Percentiles rank a stretch among this genome's conserved stretches.
Conservation (phyloP, 176 grass and related monocot species). For the sorghum (Sorghum bicolor) region DNA sequence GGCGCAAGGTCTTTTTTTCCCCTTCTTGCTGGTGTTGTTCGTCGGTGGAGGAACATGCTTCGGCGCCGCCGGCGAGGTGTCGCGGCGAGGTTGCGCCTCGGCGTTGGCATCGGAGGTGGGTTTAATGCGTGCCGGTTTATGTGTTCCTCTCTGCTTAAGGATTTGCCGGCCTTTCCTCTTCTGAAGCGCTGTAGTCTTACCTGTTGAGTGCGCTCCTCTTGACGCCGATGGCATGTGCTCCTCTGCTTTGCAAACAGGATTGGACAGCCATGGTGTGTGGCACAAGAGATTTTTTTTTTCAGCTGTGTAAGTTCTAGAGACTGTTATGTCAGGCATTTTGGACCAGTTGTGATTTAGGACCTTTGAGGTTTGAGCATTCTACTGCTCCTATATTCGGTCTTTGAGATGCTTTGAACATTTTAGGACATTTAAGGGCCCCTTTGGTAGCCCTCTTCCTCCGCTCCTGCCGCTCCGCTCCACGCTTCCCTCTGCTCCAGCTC, state of each 20-base stretch:
- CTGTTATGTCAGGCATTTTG: not conserved
- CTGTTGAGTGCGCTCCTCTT: not conserved
- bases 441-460: no score
- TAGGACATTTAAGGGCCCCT: not conserved
- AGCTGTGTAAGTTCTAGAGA: not conserved
- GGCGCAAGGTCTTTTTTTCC: not conserved
- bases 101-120: not conserved
- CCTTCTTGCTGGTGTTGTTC: not conserved
- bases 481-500: no score
- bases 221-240: not conserved
- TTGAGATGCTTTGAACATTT: no score
- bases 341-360: not conserved
- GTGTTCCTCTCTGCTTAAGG: not conserved
- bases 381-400: no score
- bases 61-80: not conserved
- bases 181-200: not conserved
- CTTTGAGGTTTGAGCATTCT: not conserved
- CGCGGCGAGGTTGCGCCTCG: not conserved
- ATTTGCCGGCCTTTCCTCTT: not conserved
- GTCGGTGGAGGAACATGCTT: not conserved
- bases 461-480: no score
- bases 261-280: not conserved
- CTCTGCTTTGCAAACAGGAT: not conserved
- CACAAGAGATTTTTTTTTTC: not conserved
- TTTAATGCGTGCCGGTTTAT: not conserved